These are phyloP conservation scores for Lentinula sp. DNA, from an alignment of 768 basidiomycete genomes.

Conservation along the genomic window DNA sequence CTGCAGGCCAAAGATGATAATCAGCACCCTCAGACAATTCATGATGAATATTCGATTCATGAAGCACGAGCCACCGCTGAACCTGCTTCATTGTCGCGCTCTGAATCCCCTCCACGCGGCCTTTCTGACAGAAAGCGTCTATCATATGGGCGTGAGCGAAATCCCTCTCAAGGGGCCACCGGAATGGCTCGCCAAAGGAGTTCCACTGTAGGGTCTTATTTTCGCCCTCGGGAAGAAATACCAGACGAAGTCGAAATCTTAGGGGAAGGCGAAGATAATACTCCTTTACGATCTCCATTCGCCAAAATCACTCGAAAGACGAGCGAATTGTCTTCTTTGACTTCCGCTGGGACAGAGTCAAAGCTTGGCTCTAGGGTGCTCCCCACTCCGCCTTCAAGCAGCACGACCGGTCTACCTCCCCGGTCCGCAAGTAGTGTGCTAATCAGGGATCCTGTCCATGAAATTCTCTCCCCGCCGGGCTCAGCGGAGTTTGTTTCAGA, in stretches of 20 bases:
- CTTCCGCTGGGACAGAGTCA: background rate
- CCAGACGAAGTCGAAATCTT: constrained; percentile 8
- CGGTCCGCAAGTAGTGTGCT: background rate
- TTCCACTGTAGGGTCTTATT: constrained; percentile 10
- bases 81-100: background rate
- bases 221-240: constrained; percentile 9
- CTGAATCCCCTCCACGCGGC: background rate
- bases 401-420: background rate
- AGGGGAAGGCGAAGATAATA: background rate
- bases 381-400: background rate
- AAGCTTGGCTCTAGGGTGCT: background rate
- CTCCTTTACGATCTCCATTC: background rate
- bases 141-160: background rate
- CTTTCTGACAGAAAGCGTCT: background rate
- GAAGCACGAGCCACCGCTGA: background rate
- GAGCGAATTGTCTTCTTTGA: background rate
- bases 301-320: background rate
- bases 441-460: background rate
- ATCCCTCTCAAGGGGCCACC: background rate
- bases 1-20: constrained; percentile 14
- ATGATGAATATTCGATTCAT: background rate
- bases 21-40: background rate
- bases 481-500: background rate
- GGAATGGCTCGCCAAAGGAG: constrained; percentile 1
- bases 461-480: background rate